phyloP scores from a whole-genome alignment of 2,329 filamentous ascomycete genomes.

The Penicillium sclerotiorum region DNA sequence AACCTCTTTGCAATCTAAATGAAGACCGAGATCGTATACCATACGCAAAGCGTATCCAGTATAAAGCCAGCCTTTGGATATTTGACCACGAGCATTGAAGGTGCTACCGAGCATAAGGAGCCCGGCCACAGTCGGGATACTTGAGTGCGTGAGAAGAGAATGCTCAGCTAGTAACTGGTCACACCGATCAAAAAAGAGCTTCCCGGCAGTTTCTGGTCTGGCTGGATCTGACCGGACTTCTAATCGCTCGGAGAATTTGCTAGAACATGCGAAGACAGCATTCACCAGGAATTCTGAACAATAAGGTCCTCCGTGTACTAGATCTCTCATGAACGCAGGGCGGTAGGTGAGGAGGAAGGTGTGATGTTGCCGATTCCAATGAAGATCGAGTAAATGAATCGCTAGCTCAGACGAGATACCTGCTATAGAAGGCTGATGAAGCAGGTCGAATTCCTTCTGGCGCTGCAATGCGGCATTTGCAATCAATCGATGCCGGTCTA shows the following conservation, averaged over 20 bases:
- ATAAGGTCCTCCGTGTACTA: slow-evolving; percentile 38
- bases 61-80: slow-evolving; percentile 42
- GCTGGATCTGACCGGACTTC: slow-evolving; percentile 37
- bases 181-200: slow-evolving; percentile 44
- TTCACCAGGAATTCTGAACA: slow-evolving; percentile 44
- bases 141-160: slow-evolving; percentile 34
- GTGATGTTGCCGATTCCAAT: slow-evolving; percentile 46
- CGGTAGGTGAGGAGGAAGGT: slow-evolving; percentile 44
- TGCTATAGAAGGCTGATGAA: neutral
- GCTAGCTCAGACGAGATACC: slow-evolving; percentile 29
- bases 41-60: slow-evolving; percentile 46
- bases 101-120: slow-evolving; percentile 35
- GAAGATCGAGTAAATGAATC: slow-evolving; percentile 42
- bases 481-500: neutral
- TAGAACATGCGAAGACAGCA: slow-evolving; percentile 46
- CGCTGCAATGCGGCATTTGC: slow-evolving; percentile 1
- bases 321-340: slow-evolving; percentile 42
- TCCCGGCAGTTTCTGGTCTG: slow-evolving; percentile 39
- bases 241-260: slow-evolving; percentile 43
- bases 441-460: neutral
- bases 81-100: slow-evolving; percentile 21
- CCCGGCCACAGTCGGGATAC: slow-evolving; percentile 43
- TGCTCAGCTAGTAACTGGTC: slow-evolving; percentile 40
- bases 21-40: slow-evolving; percentile 45
- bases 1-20: slow-evolving; percentile 36